Evolutionary conservation across 305 asterid species (phyloP).

Genomic region (Petunia hybrid): DNA sequence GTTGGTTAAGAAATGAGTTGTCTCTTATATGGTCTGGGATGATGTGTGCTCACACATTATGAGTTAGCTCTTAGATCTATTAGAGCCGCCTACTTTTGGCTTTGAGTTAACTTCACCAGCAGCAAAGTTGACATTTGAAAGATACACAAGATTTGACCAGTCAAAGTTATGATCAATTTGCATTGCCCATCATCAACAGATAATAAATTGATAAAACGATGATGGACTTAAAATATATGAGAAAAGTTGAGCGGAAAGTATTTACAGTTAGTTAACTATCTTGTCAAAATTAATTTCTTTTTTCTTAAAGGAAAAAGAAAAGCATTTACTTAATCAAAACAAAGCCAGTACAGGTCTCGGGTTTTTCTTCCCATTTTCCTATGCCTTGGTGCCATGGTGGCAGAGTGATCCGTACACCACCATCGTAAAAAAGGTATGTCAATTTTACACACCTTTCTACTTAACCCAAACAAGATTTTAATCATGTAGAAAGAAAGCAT

Average conservation of each 20-base stretch:
- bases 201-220: not conserved
- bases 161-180: not conserved
- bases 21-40: not conserved
- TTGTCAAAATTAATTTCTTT: not conserved
- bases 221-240: not conserved
- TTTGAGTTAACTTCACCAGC: not conserved
- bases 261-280: conserved; percentile 15
- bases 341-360: too few relatives aligned
- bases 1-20: not conserved
- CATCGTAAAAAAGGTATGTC: too few relatives aligned
- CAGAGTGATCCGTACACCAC: too few relatives aligned
- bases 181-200: not conserved
- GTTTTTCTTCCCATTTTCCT: too few relatives aligned
- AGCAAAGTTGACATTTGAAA: not conserved
- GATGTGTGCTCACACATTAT: conserved; percentile 1
- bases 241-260: not conserved
- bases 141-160: conserved; percentile 16
- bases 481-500: not conserved
- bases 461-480: conserved; percentile 10
- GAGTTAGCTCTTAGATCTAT: not conserved
- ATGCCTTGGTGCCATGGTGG: too few relatives aligned
- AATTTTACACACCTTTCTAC: too few relatives aligned
- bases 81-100: too few relatives aligned
- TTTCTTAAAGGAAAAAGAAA: not conserved
- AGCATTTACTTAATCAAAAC: not conserved